phyloP scores from a whole-genome alignment of 1,139 yeast genomes.

The Meyerozyma athensensis region DNA sequence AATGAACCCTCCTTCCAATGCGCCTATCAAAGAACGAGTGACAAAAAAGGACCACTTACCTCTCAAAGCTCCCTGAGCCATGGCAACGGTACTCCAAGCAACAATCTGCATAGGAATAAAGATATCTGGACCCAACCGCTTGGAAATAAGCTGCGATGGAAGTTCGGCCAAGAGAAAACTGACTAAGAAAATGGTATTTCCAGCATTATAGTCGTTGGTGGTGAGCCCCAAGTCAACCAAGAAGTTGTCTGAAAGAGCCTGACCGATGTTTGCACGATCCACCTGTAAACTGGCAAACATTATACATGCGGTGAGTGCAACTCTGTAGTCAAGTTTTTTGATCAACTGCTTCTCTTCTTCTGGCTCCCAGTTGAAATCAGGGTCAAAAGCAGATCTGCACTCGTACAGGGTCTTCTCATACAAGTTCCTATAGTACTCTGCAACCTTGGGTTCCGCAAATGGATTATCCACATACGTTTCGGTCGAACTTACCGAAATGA shows the following conservation, averaged over 20 bases:
- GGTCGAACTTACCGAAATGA: neutral
- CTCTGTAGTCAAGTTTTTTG: conserved; percentile 41
- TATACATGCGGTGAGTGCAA: conserved; percentile 43
- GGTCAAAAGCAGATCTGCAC: conserved; percentile 40
- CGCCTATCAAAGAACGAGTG: conserved; percentile 44
- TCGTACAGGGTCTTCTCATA: conserved; percentile 44
- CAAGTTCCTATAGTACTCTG: conserved; percentile 32
- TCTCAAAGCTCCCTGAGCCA: conserved; percentile 38
- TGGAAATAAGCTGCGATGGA: conserved; percentile 52
- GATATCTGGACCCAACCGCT: conserved; percentile 47
- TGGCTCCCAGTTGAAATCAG: conserved; percentile 39
- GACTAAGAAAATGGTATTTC: conserved; percentile 40
- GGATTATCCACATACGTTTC: neutral
- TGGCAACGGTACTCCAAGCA: conserved; percentile 48
- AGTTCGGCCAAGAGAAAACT: conserved; percentile 48
- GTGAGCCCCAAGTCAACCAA: conserved; percentile 39
- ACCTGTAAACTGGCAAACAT: conserved; percentile 49
- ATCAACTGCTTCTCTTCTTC: conserved; percentile 39
- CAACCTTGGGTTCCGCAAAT: conserved; percentile 35
- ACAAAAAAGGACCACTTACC: conserved; percentile 31
- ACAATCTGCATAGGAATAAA: conserved; percentile 52
- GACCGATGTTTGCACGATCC: conserved; percentile 47
- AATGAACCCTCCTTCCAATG: conserved; percentile 54
- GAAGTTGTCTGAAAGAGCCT: conserved; percentile 48
- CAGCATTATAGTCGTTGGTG: conserved; percentile 45